Percentiles rank a stretch among this genome's conserved stretches.
phyloP scores from a whole-genome alignment of 176 grass and related monocot genomes.

The Ampelocalamus luodianensis region DNA sequence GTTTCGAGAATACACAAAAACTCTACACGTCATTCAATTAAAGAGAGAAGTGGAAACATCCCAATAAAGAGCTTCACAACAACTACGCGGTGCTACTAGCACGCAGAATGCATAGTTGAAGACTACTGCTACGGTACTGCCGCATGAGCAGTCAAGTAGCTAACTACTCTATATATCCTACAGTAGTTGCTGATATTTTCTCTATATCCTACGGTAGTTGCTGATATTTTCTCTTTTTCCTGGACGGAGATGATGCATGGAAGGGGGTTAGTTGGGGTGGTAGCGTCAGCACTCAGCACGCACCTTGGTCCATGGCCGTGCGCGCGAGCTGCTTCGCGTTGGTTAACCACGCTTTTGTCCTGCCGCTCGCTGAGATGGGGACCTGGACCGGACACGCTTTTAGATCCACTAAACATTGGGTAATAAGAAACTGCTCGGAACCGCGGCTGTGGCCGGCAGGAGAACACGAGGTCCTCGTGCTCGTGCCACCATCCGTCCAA shows the following conservation, averaged over 20 bases:
- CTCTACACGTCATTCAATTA: too few relatives aligned
- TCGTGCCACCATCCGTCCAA: neutral
- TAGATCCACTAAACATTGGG: neutral
- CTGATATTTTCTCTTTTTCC: neutral
- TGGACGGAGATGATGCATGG: conserved; percentile 24
- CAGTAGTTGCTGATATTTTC: neutral
- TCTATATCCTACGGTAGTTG: too few relatives aligned
- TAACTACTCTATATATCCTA: neutral
- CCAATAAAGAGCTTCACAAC: too few relatives aligned
- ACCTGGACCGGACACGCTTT: neutral
- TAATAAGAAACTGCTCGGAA: neutral
- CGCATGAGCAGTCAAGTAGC: neutral
- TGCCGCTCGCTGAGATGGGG: neutral
- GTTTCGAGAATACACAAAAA: too few relatives aligned
- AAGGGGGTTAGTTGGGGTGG: neutral
- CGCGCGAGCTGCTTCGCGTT: neutral
- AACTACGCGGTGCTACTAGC: too few relatives aligned
- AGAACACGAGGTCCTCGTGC: conserved; percentile 49
- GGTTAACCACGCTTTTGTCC: conserved; percentile 19
- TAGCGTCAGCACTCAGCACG: conserved; percentile 12
- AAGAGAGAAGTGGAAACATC: too few relatives aligned
- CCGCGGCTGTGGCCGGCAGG: conserved; percentile 37
- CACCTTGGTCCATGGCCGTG: conserved; percentile 34
- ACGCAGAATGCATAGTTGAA: too few relatives aligned
- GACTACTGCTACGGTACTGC: neutral